Conservation (phyloP, 768 basidiomycete species). For the Lanmaoa rubissima region DNA sequence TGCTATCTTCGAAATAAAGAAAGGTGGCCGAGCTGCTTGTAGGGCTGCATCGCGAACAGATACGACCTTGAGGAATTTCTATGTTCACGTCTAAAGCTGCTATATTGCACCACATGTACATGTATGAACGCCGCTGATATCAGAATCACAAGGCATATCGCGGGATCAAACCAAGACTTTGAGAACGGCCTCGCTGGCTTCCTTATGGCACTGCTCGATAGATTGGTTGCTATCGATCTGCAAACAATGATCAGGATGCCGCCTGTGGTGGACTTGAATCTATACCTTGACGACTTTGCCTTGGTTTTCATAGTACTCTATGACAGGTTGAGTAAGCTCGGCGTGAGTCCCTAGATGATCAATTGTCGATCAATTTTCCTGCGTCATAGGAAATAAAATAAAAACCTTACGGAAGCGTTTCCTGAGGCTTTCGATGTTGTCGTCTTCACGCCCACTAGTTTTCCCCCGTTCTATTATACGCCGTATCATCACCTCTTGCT, state of each 20-base stretch:
- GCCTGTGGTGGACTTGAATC: not conserved
- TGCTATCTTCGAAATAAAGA: slow-evolving; percentile 58
- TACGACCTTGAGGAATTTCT: slow-evolving; percentile 36
- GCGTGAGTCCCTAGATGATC: slow-evolving; percentile 68
- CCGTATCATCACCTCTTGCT: slow-evolving; percentile 81
- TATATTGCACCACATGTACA: not conserved
- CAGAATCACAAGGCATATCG: slow-evolving; percentile 5
- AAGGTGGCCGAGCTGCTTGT: slow-evolving; percentile 57
- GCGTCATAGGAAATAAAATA: not conserved
- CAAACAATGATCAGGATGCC: not conserved
- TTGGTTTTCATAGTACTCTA: slow-evolving; percentile 68
- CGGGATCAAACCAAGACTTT: slow-evolving; percentile 39
- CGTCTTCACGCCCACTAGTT: slow-evolving; percentile 94
- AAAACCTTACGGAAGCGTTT: slow-evolving; percentile 85
- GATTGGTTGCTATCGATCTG: slow-evolving; percentile 70
- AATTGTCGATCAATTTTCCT: not conserved
- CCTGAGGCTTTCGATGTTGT: slow-evolving; percentile 89
- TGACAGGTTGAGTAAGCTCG: slow-evolving; percentile 89
- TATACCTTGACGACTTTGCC: slow-evolving; percentile 78
- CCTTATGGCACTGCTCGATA: slow-evolving; percentile 69
- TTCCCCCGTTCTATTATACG: slow-evolving; percentile 88
- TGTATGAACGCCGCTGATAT: not conserved
- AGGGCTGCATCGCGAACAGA: slow-evolving; percentile 37
- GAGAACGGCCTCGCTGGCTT: slow-evolving; percentile 54
- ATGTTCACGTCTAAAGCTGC: slow-evolving; percentile 43